phyloP scores from a whole-genome alignment of 345 rosid species.

The Geranium brycei region DNA sequence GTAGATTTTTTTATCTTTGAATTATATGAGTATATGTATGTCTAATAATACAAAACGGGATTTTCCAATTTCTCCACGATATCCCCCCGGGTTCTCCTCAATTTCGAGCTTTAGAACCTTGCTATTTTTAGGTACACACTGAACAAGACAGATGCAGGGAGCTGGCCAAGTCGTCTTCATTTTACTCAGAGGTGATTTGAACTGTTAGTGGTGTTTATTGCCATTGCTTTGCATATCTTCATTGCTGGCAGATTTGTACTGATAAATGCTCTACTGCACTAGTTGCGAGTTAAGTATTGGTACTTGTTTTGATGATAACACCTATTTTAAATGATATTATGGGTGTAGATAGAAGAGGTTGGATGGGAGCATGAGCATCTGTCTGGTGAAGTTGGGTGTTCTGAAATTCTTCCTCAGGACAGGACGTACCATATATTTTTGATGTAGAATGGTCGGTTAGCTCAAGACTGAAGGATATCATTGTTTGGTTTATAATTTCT shows the following conservation, averaged over 20 bases:
- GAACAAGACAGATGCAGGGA: conserved; percentile 29
- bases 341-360: conserved; percentile 59
- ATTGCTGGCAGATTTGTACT: neutral
- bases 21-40: too few relatives aligned
- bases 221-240: neutral
- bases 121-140: conserved; percentile 18
- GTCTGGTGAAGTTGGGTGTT: conserved; percentile 31
- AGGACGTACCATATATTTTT: conserved; percentile 63
- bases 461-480: conserved; percentile 42
- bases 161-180: conserved; percentile 36
- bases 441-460: conserved; percentile 40
- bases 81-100: too few relatives aligned
- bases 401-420: conserved; percentile 10
- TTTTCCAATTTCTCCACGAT: too few relatives aligned
- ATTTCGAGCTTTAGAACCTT: too few relatives aligned
- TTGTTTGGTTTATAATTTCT: neutral
- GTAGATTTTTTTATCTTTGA: too few relatives aligned
- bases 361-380: conserved; percentile 92
- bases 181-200: conserved; percentile 59
- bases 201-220: neutral
- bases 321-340: neutral
- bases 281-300: neutral
- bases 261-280: neutral
- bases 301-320: neutral
- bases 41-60: too few relatives aligned